Percentiles rank a stretch among this genome's conserved stretches.
Evolutionary conservation across 257 asterid species (phyloP).

Genomic region (Voacanga thouarsii): DNA sequence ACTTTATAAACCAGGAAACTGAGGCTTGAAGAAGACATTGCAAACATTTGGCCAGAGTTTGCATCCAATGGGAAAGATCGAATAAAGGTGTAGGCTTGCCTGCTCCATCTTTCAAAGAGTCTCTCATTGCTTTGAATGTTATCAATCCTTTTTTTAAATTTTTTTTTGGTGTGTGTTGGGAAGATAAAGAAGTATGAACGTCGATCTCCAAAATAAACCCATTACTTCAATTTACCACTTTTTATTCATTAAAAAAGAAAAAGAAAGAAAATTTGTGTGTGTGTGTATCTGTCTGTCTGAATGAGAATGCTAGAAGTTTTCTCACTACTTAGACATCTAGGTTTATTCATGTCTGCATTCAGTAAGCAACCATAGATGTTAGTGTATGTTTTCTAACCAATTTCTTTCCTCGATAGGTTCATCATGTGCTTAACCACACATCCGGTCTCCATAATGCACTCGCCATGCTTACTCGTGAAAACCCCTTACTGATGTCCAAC

Average conservation of each 20-base stretch:
- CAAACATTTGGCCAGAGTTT: constrained; percentile 81
- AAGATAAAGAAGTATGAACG: neutral
- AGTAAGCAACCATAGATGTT: neutral
- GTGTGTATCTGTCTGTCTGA: neutral
- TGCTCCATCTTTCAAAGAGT: constrained; percentile 6
- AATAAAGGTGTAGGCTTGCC: constrained; percentile 56
- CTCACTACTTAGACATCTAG: neutral
- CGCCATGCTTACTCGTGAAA: constrained; percentile 58
- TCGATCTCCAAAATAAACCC: neutral
- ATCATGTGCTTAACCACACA: constrained; percentile 97
- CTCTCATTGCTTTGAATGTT: neutral
- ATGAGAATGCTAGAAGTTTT: neutral
- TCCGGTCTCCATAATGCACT: constrained; percentile 91
- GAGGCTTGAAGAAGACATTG: constrained; percentile 70
- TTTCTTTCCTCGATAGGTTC: constrained; percentile 53
- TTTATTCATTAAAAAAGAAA: no score
- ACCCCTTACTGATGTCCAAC: constrained; percentile 69
- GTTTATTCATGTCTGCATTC: neutral
- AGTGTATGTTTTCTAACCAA: constrained; percentile 8
- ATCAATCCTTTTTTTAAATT: no score
- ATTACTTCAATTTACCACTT: neutral
- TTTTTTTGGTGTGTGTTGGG: neutral
- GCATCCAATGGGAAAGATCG: constrained; percentile 72
- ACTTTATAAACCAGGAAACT: constrained; percentile 59
- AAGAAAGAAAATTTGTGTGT: neutral